These are phyloP conservation scores for Nakazawaea siamensis DNA, from an alignment of 805 yeast species.

Conservation along the genomic window DNA sequence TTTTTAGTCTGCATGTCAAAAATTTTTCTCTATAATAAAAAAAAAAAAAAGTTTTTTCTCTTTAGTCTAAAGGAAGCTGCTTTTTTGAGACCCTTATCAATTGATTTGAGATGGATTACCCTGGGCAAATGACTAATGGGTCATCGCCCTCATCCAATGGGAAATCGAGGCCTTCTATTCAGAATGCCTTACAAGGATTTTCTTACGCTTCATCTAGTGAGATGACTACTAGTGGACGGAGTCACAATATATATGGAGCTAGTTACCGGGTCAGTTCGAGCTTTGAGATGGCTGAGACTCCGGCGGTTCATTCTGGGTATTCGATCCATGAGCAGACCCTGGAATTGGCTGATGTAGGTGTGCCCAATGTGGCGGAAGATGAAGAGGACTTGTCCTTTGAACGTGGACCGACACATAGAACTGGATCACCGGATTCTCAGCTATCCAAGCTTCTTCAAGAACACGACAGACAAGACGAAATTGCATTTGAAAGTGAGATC, in stretches of 20 bases:
- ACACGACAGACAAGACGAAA: not conserved
- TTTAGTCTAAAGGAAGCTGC: too few relatives aligned
- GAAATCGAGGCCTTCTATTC: constrained; percentile 3
- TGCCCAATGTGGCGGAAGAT: constrained; percentile 25
- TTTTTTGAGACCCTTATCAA: too few relatives aligned
- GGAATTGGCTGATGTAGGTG: constrained; percentile 48
- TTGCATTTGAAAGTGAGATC: not conserved
- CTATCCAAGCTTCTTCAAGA: constrained; percentile 7
- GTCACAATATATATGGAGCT: constrained; percentile 7
- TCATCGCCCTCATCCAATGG: constrained; percentile 6
- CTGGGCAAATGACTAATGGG: not conserved
- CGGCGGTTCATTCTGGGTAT: constrained; percentile 38
- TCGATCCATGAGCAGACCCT: constrained; percentile 52
- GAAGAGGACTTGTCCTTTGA: constrained; percentile 4
- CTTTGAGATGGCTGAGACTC: constrained; percentile 13
- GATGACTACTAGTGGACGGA: constrained; percentile 4
- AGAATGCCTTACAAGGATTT: constrained; percentile 8
- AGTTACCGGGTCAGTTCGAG: constrained; percentile 3
- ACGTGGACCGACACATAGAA: constrained; percentile 1
- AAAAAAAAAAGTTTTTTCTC: too few relatives aligned
- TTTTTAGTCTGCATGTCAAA: too few relatives aligned
- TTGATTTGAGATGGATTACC: too few relatives aligned
- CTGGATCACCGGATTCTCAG: constrained; percentile 8
- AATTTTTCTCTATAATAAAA: too few relatives aligned
- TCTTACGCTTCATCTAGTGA: constrained; percentile 9